phyloP scores from a whole-genome alignment of 2,329 filamentous ascomycete genomes.

The Thelonectria blattea region DNA sequence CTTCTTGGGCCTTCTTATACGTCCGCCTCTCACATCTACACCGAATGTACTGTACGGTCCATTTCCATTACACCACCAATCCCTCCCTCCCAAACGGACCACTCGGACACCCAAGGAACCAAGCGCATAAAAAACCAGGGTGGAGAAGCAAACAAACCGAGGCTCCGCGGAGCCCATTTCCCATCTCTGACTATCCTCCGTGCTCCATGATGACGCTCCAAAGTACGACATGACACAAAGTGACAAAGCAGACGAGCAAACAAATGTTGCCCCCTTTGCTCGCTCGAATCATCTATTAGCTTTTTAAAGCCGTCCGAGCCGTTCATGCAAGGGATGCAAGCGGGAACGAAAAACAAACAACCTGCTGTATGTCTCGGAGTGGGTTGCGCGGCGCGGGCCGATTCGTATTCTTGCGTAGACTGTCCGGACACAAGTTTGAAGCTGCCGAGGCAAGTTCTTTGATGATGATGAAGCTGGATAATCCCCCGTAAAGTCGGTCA shows the following conservation, averaged over 20 bases:
- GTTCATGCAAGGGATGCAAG: not conserved
- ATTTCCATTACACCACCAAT: too few relatives aligned
- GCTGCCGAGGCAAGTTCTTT: constrained; percentile 9
- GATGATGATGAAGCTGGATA: not conserved
- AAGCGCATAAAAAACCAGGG: not conserved
- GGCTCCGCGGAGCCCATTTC: constrained; percentile 18
- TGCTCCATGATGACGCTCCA: constrained; percentile 2
- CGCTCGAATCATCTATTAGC: not conserved
- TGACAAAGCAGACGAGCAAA: not conserved
- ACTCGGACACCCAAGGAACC: not conserved
- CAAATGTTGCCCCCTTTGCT: too few relatives aligned
- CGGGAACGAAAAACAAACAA: not conserved
- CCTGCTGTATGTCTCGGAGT: not conserved
- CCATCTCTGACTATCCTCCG: constrained; percentile 10
- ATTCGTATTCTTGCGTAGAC: not conserved
- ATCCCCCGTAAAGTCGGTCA: not conserved
- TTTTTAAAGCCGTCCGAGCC: too few relatives aligned
- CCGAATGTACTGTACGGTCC: too few relatives aligned
- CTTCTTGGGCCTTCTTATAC: not conserved
- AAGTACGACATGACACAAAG: constrained; percentile 1
- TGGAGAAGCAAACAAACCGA: constrained; percentile 11
- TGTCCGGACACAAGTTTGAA: too few relatives aligned
- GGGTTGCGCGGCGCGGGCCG: constrained; percentile 1
- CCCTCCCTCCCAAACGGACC: not conserved
- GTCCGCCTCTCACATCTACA: not conserved